A percentile compares a stretch with the other conserved stretches of the same genome.
Evolutionary conservation across 139 green algal species (phyloP).

Genomic region (Coccomyxa sp.): DNA sequence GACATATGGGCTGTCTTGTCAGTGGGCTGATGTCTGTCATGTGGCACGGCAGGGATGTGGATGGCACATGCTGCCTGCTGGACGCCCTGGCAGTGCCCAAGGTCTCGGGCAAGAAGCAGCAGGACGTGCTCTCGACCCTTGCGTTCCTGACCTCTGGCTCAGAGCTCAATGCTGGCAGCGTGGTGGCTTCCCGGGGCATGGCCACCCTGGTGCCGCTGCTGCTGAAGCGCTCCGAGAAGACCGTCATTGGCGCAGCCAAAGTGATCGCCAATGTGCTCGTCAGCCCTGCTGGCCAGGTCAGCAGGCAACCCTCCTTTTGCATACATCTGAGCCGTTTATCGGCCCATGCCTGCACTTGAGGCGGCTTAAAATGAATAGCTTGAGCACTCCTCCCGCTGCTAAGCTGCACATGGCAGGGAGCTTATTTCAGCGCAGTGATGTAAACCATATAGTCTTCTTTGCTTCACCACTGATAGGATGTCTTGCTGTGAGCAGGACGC

Average conservation of each 20-base stretch:
- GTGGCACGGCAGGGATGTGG: neutral
- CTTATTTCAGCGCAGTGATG: too few relatives aligned
- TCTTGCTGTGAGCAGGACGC: neutral
- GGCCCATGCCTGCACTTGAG: too few relatives aligned
- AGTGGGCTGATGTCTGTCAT: neutral
- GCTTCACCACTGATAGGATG: neutral
- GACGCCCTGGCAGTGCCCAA: neutral
- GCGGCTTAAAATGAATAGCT: too few relatives aligned
- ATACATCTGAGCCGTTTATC: too few relatives aligned
- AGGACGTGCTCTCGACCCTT: neutral
- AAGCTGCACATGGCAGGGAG: too few relatives aligned
- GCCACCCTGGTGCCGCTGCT: neutral
- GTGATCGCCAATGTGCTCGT: neutral
- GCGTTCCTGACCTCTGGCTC: neutral
- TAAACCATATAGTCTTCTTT: too few relatives aligned
- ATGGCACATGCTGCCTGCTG: neutral
- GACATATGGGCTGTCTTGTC: too few relatives aligned
- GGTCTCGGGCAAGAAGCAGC: neutral
- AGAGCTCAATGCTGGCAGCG: neutral
- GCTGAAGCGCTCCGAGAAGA: neutral
- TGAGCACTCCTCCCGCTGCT: too few relatives aligned
- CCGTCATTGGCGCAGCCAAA: neutral
- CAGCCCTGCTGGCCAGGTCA: neutral
- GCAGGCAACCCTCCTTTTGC: too few relatives aligned
- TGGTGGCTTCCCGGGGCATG: neutral